phyloP scores from a whole-genome alignment of 2,329 filamentous ascomycete species.

The Clonostachys sp. region DNA sequence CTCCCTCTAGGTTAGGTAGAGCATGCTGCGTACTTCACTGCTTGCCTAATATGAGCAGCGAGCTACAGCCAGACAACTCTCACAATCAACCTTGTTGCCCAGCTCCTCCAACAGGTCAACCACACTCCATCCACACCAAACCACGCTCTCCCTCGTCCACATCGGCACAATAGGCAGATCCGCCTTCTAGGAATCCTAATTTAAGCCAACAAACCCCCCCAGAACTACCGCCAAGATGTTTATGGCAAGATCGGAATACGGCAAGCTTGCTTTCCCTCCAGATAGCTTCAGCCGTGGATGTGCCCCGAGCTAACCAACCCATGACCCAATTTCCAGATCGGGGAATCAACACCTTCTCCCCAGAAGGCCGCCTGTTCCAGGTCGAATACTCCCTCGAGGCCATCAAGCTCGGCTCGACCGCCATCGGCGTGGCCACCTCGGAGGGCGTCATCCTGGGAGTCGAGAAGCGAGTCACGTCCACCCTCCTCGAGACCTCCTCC shows the following conservation, averaged over 20 bases:
- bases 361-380: slow-evolving; percentile 98
- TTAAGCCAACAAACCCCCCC: too few relatives aligned
- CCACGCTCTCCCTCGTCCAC: not conserved
- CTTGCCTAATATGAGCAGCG: slow-evolving; percentile 20
- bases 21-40: slow-evolving; percentile 28
- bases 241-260: slow-evolving; percentile 99
- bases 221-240: slow-evolving; percentile 70
- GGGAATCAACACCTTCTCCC: slow-evolving; percentile 99
- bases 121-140: not conserved
- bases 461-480: slow-evolving; percentile 97
- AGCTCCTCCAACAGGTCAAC: too few relatives aligned
- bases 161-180: too few relatives aligned
- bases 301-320: slow-evolving; percentile 1
- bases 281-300: too few relatives aligned
- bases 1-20: not conserved
- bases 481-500: slow-evolving; percentile 92
- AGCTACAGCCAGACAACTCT: too few relatives aligned
- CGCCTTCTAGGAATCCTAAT: too few relatives aligned
- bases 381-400: slow-evolving; percentile 99
- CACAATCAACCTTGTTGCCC: too few relatives aligned
- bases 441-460: slow-evolving; percentile 95
- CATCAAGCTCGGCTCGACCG: slow-evolving; percentile 98
- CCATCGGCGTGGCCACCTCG: slow-evolving; percentile 94
- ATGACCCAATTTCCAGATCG: slow-evolving; percentile 58
- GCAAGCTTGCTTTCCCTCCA: slow-evolving; percentile 49